Conservation (phyloP, 202 grass and related monocot species). For the Schoenoplectus tabernaemontani region DNA sequence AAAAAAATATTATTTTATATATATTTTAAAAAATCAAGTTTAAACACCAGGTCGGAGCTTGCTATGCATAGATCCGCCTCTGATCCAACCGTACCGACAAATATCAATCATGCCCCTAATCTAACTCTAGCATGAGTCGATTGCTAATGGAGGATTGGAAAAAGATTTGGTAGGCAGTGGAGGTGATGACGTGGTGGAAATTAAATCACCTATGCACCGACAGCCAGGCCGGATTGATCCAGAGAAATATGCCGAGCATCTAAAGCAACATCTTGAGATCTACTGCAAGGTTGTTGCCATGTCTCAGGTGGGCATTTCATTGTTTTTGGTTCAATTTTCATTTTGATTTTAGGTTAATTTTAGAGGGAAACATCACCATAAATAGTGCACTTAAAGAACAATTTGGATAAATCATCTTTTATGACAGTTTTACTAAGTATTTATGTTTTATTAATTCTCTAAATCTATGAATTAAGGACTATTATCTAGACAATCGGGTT, state of each 20-base stretch:
- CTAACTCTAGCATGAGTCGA: background rate
- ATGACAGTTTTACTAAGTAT: too few relatives aligned
- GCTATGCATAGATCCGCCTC: too few relatives aligned
- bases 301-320: slow-evolving; percentile 39
- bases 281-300: slow-evolving; percentile 49
- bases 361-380: too few relatives aligned
- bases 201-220: background rate
- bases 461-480: background rate
- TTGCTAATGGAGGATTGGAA: too few relatives aligned
- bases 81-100: background rate
- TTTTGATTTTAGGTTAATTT: too few relatives aligned
- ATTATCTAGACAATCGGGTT: background rate
- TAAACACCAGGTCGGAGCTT: too few relatives aligned
- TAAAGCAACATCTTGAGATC: slow-evolving; percentile 47
- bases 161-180: background rate
- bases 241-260: slow-evolving; percentile 38
- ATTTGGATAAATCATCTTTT: too few relatives aligned
- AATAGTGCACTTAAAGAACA: too few relatives aligned
- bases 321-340: background rate
- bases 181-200: slow-evolving; percentile 23
- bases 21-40: too few relatives aligned
- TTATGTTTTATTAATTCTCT: too few relatives aligned
- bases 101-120: background rate
- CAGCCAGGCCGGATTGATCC: slow-evolving; percentile 18
- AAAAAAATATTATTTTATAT: too few relatives aligned